phyloP scores from a whole-genome alignment of 2,329 filamentous ascomycete species.

The Aspergillus oerlinghausenensis region DNA sequence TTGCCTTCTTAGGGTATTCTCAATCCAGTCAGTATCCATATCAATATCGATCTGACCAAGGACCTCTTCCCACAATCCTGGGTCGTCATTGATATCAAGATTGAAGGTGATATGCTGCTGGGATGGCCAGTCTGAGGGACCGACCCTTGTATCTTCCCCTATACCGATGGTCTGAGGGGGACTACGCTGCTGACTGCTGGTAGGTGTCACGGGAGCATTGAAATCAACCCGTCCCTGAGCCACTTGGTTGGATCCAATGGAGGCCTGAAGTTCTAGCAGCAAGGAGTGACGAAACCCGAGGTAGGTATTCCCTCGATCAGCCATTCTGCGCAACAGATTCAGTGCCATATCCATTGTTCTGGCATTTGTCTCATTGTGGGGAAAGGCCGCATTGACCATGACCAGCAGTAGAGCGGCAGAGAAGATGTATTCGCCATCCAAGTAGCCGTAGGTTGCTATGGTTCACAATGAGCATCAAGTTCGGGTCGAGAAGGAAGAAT shows the following conservation, averaged over 20 bases:
- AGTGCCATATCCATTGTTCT: conserved; percentile 46
- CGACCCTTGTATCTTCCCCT: background rate
- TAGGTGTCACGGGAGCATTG: conserved; percentile 11
- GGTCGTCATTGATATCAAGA: conserved; percentile 35
- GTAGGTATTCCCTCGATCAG: conserved; percentile 50
- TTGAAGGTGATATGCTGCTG: conserved; percentile 28
- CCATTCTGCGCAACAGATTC: conserved; percentile 47
- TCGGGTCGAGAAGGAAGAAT: background rate
- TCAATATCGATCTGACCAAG: conserved; percentile 38
- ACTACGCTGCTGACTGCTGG: conserved; percentile 12
- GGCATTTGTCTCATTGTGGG: conserved; percentile 39
- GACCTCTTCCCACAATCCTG: conserved; percentile 40
- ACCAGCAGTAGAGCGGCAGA: conserved; percentile 52
- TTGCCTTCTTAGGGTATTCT: conserved; percentile 25
- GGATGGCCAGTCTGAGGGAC: conserved; percentile 14
- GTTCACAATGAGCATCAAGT: background rate
- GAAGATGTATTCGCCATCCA: conserved; percentile 55
- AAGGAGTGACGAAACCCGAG: conserved; percentile 40
- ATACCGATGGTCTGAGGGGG: background rate
- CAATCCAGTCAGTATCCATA: conserved; percentile 41
- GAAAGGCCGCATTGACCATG: conserved; percentile 53
- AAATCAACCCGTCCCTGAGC: background rate
- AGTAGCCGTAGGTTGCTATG: conserved; percentile 52
- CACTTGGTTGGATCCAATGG: conserved; percentile 21
- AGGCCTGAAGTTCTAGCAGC: conserved; percentile 32